Evolutionary conservation across 1,284 basidiomycete genomes (phyloP).

Genomic region (Phlebopus sp.): DNA sequence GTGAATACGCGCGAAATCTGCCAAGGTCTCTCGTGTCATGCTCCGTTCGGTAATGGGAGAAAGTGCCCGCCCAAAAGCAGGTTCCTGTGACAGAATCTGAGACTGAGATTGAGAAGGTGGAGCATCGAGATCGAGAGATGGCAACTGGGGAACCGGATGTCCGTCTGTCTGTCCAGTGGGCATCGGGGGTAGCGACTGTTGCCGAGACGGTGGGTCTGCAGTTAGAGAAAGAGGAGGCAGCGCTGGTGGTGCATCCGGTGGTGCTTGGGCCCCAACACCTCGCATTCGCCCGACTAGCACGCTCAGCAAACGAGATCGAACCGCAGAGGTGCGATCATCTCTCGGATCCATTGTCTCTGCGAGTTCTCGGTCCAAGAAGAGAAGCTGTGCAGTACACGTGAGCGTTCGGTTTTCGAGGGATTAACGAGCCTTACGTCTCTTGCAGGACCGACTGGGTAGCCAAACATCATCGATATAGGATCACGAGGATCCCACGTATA

Average conservation of each 20-base stretch:
- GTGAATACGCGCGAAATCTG: slow-evolving; percentile 16
- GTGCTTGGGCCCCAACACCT: slow-evolving; percentile 28
- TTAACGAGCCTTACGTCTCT: slow-evolving; percentile 56
- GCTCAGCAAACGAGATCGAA: slow-evolving; percentile 60
- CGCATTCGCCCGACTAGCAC: slow-evolving; percentile 70
- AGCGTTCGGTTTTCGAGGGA: slow-evolving; percentile 6
- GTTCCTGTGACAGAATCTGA: slow-evolving; percentile 19
- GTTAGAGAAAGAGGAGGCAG: slow-evolving; percentile 16
- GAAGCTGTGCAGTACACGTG: slow-evolving; percentile 44
- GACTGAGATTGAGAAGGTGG: slow-evolving; percentile 16
- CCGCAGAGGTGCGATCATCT: slow-evolving; percentile 70
- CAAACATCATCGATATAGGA: slow-evolving; percentile 74
- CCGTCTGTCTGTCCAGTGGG: slow-evolving; percentile 18
- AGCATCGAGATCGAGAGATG: slow-evolving; percentile 44
- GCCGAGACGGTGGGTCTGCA: slow-evolving; percentile 26
- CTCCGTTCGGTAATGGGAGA: slow-evolving; percentile 50
- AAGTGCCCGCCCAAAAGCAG: slow-evolving; percentile 27
- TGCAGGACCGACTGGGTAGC: slow-evolving; percentile 72
- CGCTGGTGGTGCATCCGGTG: slow-evolving; percentile 14
- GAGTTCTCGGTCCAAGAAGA: slow-evolving; percentile 87
- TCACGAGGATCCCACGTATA: slow-evolving; percentile 90
- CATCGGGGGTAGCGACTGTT: slow-evolving; percentile 11
- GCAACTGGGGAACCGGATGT: slow-evolving; percentile 39
- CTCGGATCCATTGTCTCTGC: slow-evolving; percentile 79
- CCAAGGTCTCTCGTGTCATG: slow-evolving; percentile 25